Conservation (phyloP, 768 basidiomycete genomes). For the Mycena rosella region DNA sequence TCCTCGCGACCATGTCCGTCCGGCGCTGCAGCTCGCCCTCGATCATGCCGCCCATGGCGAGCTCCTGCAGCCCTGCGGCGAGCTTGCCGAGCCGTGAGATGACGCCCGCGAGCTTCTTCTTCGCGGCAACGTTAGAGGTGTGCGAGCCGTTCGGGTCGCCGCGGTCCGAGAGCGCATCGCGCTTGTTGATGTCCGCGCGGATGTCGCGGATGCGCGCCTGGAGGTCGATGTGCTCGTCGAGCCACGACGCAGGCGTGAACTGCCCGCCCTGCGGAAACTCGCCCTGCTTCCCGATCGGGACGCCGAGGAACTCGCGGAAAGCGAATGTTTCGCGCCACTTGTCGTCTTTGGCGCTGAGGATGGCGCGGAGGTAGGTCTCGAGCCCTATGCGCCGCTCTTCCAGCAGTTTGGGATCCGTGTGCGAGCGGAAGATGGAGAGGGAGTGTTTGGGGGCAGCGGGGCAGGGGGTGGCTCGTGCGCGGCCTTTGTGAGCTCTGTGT, state of each 20-base stretch:
- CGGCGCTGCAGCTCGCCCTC: conserved; percentile 94
- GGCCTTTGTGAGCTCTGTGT: conserved; percentile 81
- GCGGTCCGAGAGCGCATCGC: conserved; percentile 84
- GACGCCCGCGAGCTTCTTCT: conserved; percentile 83
- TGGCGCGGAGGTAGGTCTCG: conserved; percentile 88
- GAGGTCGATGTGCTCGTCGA: conserved; percentile 88
- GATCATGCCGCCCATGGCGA: conserved; percentile 80
- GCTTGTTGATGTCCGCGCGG: conserved; percentile 88
- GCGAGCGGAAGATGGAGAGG: conserved; percentile 74
- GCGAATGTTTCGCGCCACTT: conserved; percentile 84
- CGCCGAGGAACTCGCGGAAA: conserved; percentile 90
- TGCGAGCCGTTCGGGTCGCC: conserved; percentile 83
- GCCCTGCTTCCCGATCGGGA: conserved; percentile 74
- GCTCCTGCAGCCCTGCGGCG: conserved; percentile 73
- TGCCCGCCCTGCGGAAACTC: conserved; percentile 48
- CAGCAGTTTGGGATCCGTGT: conserved; percentile 70
- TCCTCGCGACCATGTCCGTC: conserved; percentile 87
- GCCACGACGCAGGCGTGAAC: conserved; percentile 87
- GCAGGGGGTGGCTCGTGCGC: conserved; percentile 85
- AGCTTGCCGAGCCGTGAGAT: conserved; percentile 81
- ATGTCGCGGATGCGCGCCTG: conserved; percentile 83
- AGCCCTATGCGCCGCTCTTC: conserved; percentile 84
- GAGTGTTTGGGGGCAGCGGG: conserved; percentile 88
- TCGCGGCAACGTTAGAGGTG: conserved; percentile 85
- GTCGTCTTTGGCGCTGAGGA: conserved; percentile 84